A percentile compares a stretch with the other conserved stretches of the same genome.
These are phyloP conservation scores for Colletotrichum gloeosporioides DNA, from an alignment of 2,329 filamentous ascomycete genomes.

Conservation along the genomic window DNA sequence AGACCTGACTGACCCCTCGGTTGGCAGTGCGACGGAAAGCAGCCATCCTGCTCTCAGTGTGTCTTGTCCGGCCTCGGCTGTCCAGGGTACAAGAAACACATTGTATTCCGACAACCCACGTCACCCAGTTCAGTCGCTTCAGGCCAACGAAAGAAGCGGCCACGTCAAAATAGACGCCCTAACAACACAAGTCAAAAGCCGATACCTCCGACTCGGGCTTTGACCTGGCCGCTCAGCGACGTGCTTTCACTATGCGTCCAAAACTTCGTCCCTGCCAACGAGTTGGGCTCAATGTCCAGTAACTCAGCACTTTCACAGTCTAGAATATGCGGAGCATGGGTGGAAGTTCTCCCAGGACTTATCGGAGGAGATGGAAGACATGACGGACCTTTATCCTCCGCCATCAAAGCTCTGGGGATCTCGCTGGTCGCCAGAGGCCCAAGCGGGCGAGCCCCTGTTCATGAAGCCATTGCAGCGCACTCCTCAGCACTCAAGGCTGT, in stretches of 20 bases:
- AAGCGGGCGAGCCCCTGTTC: slow-evolving; percentile 23
- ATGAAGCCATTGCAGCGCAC: slow-evolving; percentile 33
- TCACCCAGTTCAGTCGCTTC: background rate
- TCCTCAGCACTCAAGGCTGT: slow-evolving; percentile 33
- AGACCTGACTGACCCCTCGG: background rate
- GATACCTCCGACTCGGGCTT: background rate
- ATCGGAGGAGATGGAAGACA: slow-evolving; percentile 10
- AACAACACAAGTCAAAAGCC: background rate
- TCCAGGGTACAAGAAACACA: slow-evolving; percentile 28
- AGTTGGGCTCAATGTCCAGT: background rate
- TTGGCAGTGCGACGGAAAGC: slow-evolving; percentile 30
- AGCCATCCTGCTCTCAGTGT: slow-evolving; percentile 30
- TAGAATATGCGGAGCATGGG: slow-evolving; percentile 44
- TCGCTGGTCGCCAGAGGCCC: slow-evolving; percentile 30
- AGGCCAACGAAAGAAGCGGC: background rate
- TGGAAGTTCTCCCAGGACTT: slow-evolving; percentile 40
- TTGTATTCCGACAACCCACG: slow-evolving; percentile 24
- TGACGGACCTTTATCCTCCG: slow-evolving; percentile 28
- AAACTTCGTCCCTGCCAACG: slow-evolving; percentile 22
- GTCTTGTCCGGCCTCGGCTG: slow-evolving; percentile 21
- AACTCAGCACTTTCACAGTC: slow-evolving; percentile 29
- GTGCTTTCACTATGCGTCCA: slow-evolving; percentile 29
- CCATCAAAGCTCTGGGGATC: slow-evolving; percentile 37
- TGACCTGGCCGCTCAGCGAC: slow-evolving; percentile 28
- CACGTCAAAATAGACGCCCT: background rate